phyloP scores from a whole-genome alignment of 2,329 filamentous ascomycete genomes.

The Anisogramma anomala region DNA sequence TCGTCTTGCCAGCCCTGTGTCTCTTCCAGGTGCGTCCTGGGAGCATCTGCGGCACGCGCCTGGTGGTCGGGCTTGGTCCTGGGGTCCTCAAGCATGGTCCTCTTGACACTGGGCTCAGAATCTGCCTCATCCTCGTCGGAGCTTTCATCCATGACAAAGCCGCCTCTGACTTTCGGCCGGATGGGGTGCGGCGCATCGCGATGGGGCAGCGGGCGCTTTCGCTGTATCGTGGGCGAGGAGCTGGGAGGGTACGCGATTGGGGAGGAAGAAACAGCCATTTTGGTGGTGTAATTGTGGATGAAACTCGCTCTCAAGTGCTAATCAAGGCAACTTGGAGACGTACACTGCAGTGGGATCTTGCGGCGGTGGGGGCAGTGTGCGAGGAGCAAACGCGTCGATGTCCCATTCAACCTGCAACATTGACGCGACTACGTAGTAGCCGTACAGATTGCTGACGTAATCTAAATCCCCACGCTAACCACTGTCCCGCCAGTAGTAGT shows the following conservation, averaged over 20 bases:
- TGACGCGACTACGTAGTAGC: no score
- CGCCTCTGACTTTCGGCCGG: conserved; percentile 27
- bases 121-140: conserved; percentile 25
- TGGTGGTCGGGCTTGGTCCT: conserved; percentile 16
- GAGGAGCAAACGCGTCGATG: no score
- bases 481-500: no score
- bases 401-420: no score
- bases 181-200: conserved; percentile 20
- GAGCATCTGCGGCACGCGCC: conserved; percentile 2
- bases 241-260: conserved; percentile 19
- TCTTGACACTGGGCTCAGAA: conserved; percentile 24
- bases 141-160: conserved; percentile 34
- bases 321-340: no score
- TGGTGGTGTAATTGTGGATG: no score
- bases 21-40: neutral
- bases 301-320: no score
- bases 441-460: no score
- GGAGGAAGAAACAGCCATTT: conserved; percentile 19
- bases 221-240: conserved; percentile 20
- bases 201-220: conserved; percentile 27
- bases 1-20: neutral
- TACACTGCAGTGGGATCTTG: no score
- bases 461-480: no score
- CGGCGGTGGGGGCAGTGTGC: no score
- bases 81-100: conserved; percentile 29